These are phyloP conservation scores for Gentiana macrophylla DNA, from an alignment of 257 asterid genomes.

Conservation along the genomic window DNA sequence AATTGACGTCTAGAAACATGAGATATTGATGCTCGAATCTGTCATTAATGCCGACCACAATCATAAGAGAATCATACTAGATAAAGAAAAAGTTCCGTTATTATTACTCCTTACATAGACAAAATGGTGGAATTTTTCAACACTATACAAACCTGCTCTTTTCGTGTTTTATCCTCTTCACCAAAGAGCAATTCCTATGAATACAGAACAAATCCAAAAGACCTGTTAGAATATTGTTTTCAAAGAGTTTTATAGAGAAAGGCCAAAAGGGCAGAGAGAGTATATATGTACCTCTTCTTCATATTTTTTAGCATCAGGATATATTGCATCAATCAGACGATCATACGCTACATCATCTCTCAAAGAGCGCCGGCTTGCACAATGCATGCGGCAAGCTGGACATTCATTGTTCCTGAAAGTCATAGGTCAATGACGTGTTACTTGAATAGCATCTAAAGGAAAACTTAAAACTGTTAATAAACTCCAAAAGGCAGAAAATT, in stretches of 20 bases:
- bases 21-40: constrained; percentile 34
- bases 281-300: constrained; percentile 42
- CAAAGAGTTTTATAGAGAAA: not conserved
- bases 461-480: not conserved
- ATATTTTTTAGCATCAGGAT: constrained; percentile 32
- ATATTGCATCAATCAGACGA: constrained; percentile 24
- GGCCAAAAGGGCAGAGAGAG: not conserved
- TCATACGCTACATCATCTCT: constrained; percentile 42
- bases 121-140: too few species aligned
- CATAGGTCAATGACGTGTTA: not conserved
- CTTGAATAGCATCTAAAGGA: not conserved
- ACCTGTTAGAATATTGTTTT: not conserved
- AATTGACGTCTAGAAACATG: constrained; percentile 28
- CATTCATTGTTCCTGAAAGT: constrained; percentile 40
- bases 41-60: not conserved
- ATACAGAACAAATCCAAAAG: constrained; percentile 3
- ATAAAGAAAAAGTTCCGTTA: too few species aligned
- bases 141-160: constrained; percentile 20
- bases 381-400: constrained; percentile 49
- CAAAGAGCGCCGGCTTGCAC: constrained; percentile 44
- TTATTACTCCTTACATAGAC: too few species aligned
- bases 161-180: constrained; percentile 26
- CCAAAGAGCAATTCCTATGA: constrained; percentile 23
- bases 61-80: too few species aligned
- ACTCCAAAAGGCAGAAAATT: too few species aligned